Evolutionary conservation across 2,329 filamentous ascomycete genomes (phyloP).

Genomic region (Alternaria novae-zelandiae): DNA sequence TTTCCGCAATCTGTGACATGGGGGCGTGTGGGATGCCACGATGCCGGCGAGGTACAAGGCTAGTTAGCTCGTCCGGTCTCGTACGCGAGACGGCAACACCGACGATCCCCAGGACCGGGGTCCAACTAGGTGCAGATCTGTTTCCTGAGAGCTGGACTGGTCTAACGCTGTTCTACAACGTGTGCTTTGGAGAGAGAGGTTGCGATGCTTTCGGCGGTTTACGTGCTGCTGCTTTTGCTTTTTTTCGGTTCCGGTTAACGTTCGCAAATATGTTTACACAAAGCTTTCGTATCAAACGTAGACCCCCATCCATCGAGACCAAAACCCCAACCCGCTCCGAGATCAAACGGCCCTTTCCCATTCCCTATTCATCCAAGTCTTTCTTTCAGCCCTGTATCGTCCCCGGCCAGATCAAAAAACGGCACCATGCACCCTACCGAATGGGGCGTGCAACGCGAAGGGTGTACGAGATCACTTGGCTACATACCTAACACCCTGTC

Average conservation of each 20-base stretch:
- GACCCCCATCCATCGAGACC: neutral
- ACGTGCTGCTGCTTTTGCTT: neutral
- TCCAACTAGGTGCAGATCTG: neutral
- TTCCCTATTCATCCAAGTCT: neutral
- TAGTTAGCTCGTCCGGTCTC: neutral
- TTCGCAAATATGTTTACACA: neutral
- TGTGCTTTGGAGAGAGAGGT: neutral
- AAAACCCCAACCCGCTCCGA: neutral
- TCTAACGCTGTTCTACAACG: neutral
- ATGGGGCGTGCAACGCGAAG: neutral
- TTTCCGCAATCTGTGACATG: constrained; percentile 9
- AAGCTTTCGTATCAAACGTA: neutral
- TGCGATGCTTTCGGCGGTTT: neutral
- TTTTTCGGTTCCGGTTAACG: neutral
- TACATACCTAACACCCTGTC: neutral
- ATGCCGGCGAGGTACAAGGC: constrained; percentile 1
- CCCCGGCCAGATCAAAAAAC: neutral
- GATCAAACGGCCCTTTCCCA: neutral
- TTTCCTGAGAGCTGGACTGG: neutral
- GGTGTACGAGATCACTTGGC: neutral
- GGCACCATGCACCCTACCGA: neutral
- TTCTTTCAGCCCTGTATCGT: neutral
- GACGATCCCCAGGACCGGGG: constrained; percentile 5
- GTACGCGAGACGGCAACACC: constrained; percentile 18
- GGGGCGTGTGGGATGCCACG: constrained; percentile 8